Evolutionary conservation across 1,284 basidiomycete species (phyloP).

Genomic region (Chalciporus sp.): DNA sequence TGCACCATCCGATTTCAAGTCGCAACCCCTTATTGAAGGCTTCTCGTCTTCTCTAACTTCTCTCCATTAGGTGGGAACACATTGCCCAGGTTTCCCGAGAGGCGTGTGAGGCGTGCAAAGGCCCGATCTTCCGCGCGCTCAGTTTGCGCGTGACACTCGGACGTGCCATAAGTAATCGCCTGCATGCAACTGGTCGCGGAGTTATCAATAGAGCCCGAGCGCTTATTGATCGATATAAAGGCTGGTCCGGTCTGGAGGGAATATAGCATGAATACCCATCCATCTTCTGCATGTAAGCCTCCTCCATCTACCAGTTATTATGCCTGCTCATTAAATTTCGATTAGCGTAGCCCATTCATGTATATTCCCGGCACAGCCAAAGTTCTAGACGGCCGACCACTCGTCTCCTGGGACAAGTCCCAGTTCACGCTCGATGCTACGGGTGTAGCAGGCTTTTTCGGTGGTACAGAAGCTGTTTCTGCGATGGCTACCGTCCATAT

Average conservation of each 20-base stretch:
- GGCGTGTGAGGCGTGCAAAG: too few species aligned
- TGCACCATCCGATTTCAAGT: too few species aligned
- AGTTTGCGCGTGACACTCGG: too few species aligned
- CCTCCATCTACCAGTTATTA: background rate
- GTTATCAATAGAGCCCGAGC: background rate
- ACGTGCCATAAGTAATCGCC: too few species aligned
- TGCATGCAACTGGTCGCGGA: too few species aligned
- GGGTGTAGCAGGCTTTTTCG: constrained; percentile 27
- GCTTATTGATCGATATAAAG: background rate
- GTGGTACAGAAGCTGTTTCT: constrained; percentile 33
- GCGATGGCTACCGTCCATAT: constrained; percentile 35
- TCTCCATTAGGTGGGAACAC: too few species aligned
- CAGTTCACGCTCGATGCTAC: constrained; percentile 25
- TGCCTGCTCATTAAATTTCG: background rate
- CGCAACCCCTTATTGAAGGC: too few species aligned
- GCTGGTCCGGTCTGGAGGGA: background rate
- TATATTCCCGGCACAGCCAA: background rate
- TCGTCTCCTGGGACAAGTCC: constrained; percentile 5
- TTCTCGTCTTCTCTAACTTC: too few species aligned
- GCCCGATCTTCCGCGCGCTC: too few species aligned
- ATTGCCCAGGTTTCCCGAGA: too few species aligned
- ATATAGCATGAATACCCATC: background rate
- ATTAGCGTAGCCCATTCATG: background rate
- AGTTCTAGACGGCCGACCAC: background rate
- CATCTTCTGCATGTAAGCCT: background rate